Percentiles rank a stretch among this genome's conserved stretches.
Conservation (phyloP, 768 basidiomycete genomes). For the Leccinum imitatum region DNA sequence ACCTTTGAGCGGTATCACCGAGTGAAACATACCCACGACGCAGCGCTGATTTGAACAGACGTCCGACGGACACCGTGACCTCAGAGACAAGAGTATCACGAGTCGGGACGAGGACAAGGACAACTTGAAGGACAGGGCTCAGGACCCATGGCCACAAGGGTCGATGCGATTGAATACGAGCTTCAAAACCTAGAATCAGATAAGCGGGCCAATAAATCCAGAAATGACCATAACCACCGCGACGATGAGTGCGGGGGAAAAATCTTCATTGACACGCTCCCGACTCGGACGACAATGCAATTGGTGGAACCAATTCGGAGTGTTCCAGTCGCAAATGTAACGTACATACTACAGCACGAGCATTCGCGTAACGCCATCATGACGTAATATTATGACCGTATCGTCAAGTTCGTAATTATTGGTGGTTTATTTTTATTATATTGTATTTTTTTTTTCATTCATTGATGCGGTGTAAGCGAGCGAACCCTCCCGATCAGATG, state of each 20-base stretch:
- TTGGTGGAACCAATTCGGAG: too few species aligned
- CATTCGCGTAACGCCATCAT: not conserved
- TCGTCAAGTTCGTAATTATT: not conserved
- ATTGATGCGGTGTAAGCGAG: not conserved
- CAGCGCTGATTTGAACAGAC: not conserved
- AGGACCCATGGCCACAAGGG: not conserved
- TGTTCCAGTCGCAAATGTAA: not conserved
- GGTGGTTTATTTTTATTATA: not conserved
- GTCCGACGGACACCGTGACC: not conserved
- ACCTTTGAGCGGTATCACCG: not conserved
- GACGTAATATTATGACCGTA: not conserved
- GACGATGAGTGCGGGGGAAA: not conserved
- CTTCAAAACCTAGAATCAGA: not conserved
- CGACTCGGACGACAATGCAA: not conserved
- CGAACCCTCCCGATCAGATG: not conserved
- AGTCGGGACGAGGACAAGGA: too few species aligned
- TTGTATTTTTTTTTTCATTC: not conserved
- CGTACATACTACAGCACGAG: not conserved
- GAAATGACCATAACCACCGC: not conserved
- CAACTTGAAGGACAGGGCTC: too few species aligned
- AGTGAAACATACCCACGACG: not conserved
- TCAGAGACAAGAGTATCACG: not conserved
- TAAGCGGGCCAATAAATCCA: not conserved
- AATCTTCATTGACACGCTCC: not conserved
- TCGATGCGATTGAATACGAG: not conserved